Conservation (phyloP, 257 asterid species). For the Capsicum baccatum region DNA sequence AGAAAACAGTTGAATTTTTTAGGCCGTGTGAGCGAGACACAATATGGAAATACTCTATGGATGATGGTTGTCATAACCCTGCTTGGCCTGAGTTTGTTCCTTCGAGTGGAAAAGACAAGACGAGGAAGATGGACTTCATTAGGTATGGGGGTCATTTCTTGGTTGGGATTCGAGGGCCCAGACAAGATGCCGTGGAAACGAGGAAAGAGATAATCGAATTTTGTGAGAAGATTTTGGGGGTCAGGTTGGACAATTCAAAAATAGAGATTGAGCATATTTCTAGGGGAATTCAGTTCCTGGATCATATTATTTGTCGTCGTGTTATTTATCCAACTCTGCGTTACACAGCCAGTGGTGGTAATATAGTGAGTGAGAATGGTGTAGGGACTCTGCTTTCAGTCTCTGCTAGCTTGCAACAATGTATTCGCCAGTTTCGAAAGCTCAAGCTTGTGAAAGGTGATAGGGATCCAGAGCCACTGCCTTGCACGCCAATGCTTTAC, state of each 20-base stretch:
- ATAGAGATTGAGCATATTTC: constrained; percentile 83
- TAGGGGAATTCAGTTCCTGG: constrained; percentile 85
- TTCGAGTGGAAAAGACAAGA: constrained; percentile 80
- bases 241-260: constrained; percentile 77
- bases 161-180: constrained; percentile 83
- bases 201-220: constrained; percentile 77
- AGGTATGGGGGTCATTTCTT: constrained; percentile 87
- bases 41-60: constrained; percentile 82
- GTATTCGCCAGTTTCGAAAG: constrained; percentile 80
- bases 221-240: constrained; percentile 60
- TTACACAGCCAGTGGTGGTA: constrained; percentile 82
- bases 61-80: constrained; percentile 92
- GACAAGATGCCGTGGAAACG: constrained; percentile 80
- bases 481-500: constrained; percentile 95
- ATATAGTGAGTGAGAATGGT: constrained; percentile 84
- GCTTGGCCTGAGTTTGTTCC: constrained; percentile 99
- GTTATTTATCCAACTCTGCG: constrained; percentile 92
- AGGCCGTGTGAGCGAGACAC: constrained; percentile 73
- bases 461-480: constrained; percentile 92
- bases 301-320: constrained; percentile 82
- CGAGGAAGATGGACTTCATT: constrained; percentile 85
- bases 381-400: constrained; percentile 92
- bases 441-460: constrained; percentile 83
- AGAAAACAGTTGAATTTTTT: constrained; percentile 66
- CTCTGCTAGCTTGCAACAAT: constrained; percentile 82